phyloP scores from a whole-genome alignment of 78 protist species.

The Dictyostelium purpureum region DNA sequence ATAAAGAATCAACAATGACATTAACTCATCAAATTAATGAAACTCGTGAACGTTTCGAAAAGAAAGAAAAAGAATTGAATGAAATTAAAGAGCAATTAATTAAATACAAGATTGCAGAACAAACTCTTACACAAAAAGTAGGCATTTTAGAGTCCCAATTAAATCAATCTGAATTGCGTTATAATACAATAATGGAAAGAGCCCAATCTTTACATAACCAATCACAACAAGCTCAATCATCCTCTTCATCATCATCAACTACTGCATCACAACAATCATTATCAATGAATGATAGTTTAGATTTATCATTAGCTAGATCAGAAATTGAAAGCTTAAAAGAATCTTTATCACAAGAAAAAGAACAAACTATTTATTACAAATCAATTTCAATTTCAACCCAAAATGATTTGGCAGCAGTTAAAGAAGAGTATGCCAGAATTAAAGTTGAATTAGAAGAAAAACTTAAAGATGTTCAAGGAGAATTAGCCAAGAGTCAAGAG shows the following conservation, averaged over 20 bases:
- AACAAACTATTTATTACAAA: conserved; percentile 52
- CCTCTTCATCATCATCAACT: neutral
- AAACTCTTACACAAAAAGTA: conserved; percentile 26
- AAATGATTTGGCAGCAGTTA: conserved; percentile 20
- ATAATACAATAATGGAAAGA: conserved; percentile 40
- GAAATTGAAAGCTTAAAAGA: conserved; percentile 73
- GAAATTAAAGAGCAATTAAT: conserved; percentile 27
- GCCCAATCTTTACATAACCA: neutral
- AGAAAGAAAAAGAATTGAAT: conserved; percentile 50
- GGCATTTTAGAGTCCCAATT: conserved; percentile 32
- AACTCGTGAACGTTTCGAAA: conserved; percentile 57
- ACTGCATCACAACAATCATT: neutral
- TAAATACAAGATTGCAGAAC: conserved; percentile 41
- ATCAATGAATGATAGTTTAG: conserved; percentile 2
- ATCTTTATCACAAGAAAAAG: conserved; percentile 46
- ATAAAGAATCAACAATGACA: neutral
- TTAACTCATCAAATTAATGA: conserved; percentile 50
- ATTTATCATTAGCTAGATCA: conserved; percentile 54
- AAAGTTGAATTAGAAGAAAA: conserved; percentile 57
- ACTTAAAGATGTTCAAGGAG: conserved; percentile 16
- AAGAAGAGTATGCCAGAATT: conserved; percentile 19
- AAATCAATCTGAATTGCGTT: neutral
- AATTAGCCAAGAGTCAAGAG: neutral
- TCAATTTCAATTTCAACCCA: conserved; percentile 51
- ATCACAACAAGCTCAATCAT: neutral